phyloP scores from a whole-genome alignment of 2,329 filamentous ascomycete species.

The Aureobasidium pullulans region DNA sequence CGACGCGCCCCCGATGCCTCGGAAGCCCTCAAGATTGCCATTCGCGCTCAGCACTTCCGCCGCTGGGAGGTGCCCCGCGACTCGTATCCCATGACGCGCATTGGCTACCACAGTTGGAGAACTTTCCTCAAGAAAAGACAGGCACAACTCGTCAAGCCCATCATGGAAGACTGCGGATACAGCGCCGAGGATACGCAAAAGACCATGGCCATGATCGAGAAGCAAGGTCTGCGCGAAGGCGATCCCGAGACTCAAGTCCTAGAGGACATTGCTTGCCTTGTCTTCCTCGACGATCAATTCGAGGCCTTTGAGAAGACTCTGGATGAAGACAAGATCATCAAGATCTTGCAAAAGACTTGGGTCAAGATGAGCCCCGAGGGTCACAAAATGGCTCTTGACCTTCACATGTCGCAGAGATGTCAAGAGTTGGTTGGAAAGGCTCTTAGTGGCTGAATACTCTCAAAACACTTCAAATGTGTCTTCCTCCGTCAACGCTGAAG shows the following conservation, averaged over 20 bases:
- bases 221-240: slow-evolving; percentile 60
- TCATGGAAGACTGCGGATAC: slow-evolving; percentile 48
- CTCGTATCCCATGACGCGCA: slow-evolving; percentile 64
- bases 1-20: slow-evolving; percentile 55
- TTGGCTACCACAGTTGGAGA: slow-evolving; percentile 76
- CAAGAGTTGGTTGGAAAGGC: slow-evolving; percentile 57
- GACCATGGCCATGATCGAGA: slow-evolving; percentile 66
- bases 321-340: slow-evolving; percentile 70
- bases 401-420: slow-evolving; percentile 58
- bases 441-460: slow-evolving; percentile 33
- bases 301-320: slow-evolving; percentile 67
- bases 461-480: slow-evolving; percentile 25
- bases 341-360: slow-evolving; percentile 67
- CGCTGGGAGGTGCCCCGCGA: slow-evolving; percentile 76
- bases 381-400: slow-evolving; percentile 55
- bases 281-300: slow-evolving; percentile 82
- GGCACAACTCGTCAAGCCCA: slow-evolving; percentile 50
- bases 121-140: slow-evolving; percentile 66
- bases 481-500: slow-evolving; percentile 56
- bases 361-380: slow-evolving; percentile 63
- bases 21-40: slow-evolving; percentile 63
- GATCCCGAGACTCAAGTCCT: slow-evolving; percentile 64
- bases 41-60: slow-evolving; percentile 77
- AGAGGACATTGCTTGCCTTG: slow-evolving; percentile 79
- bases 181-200: slow-evolving; percentile 48